Conservation (phyloP, 73 alveolate species). For the Breviolum minutum region DNA sequence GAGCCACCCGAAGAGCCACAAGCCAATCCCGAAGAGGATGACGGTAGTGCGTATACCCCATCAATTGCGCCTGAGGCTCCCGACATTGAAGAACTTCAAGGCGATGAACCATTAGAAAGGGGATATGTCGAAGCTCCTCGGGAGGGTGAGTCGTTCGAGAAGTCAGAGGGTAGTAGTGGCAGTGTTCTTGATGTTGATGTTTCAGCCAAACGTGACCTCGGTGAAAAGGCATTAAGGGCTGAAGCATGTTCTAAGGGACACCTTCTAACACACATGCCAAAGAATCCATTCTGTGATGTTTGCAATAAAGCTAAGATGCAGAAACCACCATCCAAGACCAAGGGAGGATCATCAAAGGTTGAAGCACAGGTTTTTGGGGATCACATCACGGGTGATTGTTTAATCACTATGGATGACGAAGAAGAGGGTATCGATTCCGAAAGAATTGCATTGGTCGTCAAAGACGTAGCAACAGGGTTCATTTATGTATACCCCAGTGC, state of each 20-base stretch:
- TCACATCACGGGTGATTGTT: neutral
- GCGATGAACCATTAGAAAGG: too few relatives aligned
- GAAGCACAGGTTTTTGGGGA: neutral
- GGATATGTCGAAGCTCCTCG: too few relatives aligned
- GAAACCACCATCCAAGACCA: neutral
- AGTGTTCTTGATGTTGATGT: neutral
- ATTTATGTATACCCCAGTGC: neutral
- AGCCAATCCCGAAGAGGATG: too few relatives aligned
- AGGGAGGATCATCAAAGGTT: neutral
- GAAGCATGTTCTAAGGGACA: neutral
- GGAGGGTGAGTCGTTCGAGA: too few relatives aligned
- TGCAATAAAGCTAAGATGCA: neutral
- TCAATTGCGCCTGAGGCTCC: too few relatives aligned
- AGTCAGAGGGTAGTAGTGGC: too few relatives aligned
- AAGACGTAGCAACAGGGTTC: conserved; percentile 2
- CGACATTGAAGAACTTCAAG: neutral
- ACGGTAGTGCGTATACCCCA: too few relatives aligned
- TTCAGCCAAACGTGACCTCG: neutral
- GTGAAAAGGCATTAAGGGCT: neutral
- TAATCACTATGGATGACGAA: neutral
- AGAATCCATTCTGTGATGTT: conserved; percentile 9
- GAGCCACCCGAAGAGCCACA: too few relatives aligned
- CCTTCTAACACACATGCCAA: neutral
- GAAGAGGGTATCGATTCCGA: neutral
- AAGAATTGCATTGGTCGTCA: neutral